A percentile compares a stretch with the other conserved stretches of the same genome.
Evolutionary conservation across 495 filamentous ascomycete species (phyloP).

Genomic region (Hypoxylon intermedium): DNA sequence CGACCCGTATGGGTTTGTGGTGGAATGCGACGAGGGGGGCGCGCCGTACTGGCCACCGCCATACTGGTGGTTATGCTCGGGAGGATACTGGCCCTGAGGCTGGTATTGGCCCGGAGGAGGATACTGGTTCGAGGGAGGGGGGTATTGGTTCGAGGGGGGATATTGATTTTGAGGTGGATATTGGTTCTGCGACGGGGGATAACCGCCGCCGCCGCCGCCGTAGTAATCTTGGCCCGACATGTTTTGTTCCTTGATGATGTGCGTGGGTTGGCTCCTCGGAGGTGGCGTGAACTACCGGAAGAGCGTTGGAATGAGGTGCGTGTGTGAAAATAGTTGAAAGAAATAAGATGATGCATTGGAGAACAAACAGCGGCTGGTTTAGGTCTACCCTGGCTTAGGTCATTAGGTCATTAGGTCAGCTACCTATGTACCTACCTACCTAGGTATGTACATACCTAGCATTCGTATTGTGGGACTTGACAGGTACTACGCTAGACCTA

Average conservation of each 20-base stretch:
- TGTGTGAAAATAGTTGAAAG: neutral
- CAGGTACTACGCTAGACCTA: no score
- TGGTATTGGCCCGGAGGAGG: conserved; percentile 19
- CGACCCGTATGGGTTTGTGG: conserved; percentile 34
- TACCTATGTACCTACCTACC: no score
- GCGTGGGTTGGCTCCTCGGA: neutral
- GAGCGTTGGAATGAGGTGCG: neutral
- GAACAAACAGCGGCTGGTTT: no score
- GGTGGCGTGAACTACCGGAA: neutral
- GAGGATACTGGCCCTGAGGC: conserved; percentile 7
- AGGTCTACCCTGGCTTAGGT: no score
- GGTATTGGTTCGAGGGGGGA: conserved; percentile 29
- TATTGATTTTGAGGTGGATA: conserved; percentile 18
- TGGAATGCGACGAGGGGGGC: conserved; percentile 30
- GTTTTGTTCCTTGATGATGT: neutral
- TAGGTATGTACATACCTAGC: no score
- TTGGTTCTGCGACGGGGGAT: conserved; percentile 22
- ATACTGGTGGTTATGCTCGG: conserved; percentile 31
- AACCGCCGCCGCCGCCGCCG: conserved; percentile 26
- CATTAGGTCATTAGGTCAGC: neutral
- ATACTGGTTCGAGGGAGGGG: conserved; percentile 18
- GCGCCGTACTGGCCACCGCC: conserved; percentile 22
- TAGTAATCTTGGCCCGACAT: conserved; percentile 44
- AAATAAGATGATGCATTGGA: no score
- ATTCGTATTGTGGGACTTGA: no score